Conservation (phyloP, 179 eudicot species). For the Beta lomatogona region DNA sequence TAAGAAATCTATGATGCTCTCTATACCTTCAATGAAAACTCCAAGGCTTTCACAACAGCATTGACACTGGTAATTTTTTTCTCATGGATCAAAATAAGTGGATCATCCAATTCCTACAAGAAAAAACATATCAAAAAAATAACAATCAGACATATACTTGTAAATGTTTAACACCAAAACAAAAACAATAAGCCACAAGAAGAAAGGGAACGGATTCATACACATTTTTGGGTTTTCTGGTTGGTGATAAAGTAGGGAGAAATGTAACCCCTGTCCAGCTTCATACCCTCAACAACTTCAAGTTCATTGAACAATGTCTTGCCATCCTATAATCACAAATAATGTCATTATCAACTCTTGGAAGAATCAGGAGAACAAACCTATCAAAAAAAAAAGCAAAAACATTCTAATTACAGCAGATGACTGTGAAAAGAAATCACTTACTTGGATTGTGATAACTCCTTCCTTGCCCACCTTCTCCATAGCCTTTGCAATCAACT, state of each 20-base stretch:
- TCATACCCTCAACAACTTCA: conserved; percentile 95
- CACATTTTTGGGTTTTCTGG: conserved; percentile 78
- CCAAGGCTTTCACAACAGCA: conserved; percentile 52
- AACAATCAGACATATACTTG: not conserved
- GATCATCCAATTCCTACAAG: conserved; percentile 53
- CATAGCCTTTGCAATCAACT: conserved; percentile 92
- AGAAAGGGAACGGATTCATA: conserved; percentile 31
- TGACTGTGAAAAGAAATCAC: conserved; percentile 20
- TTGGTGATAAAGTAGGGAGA: conserved; percentile 84
- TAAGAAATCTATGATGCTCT: not conserved
- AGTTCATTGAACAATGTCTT: conserved; percentile 77
- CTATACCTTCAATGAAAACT: conserved; percentile 49
- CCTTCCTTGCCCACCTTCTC: conserved; percentile 92
- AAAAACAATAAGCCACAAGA: not conserved
- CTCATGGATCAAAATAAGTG: conserved; percentile 50
- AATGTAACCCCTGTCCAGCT: conserved; percentile 85
- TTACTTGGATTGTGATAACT: conserved; percentile 75
- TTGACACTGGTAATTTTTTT: conserved; percentile 52
- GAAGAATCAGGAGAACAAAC: not conserved
- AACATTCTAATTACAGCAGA: not conserved
- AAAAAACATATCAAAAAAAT: conserved; percentile 1
- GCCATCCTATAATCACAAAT: conserved; percentile 53
- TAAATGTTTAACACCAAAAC: not conserved
- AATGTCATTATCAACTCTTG: not conserved
- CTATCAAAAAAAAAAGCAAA: not conserved